phyloP scores from a whole-genome alignment of 2,329 filamentous ascomycete genomes.

The Penicillium sp. region DNA sequence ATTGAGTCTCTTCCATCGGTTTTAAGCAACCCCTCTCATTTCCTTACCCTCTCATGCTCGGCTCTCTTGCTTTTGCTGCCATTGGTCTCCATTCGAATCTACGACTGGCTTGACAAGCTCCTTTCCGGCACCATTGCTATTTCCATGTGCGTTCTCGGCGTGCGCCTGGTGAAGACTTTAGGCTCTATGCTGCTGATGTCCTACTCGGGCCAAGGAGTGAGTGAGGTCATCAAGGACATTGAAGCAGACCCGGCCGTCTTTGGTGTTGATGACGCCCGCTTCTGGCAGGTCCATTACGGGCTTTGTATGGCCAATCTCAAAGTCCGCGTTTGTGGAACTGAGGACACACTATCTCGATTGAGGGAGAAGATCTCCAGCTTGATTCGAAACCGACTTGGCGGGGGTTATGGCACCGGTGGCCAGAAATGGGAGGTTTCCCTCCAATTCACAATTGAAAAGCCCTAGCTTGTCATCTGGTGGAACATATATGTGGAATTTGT shows the following conservation, averaged over 20 bases:
- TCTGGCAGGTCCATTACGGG: conserved; percentile 99
- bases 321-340: conserved; percentile 73
- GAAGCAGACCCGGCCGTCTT: conserved; percentile 77
- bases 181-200: conserved; percentile 97
- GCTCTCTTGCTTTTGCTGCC: conserved; percentile 79
- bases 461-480: conserved; percentile 6
- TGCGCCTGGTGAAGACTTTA: conserved; percentile 81
- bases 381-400: conserved; percentile 84
- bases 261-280: conserved; percentile 85
- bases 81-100: conserved; percentile 78
- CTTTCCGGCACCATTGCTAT: conserved; percentile 82
- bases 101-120: conserved; percentile 80
- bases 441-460: conserved; percentile 68
- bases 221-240: conserved; percentile 82
- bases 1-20: conserved; percentile 81
- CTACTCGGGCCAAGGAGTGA: conserved; percentile 68
- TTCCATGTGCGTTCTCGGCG: conserved; percentile 86
- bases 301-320: conserved; percentile 95
- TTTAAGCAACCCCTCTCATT: conserved; percentile 94
- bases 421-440: conserved; percentile 93
- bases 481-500: neutral
- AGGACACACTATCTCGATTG: conserved; percentile 73
- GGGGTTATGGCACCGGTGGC: conserved; percentile 79
- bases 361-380: conserved; percentile 77
- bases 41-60: conserved; percentile 88